Evolutionary conservation across 2,329 filamentous ascomycete genomes (phyloP), one percentile per base, ranked within the genome.

Genomic region (Sordariomycetes sp.): DNA sequence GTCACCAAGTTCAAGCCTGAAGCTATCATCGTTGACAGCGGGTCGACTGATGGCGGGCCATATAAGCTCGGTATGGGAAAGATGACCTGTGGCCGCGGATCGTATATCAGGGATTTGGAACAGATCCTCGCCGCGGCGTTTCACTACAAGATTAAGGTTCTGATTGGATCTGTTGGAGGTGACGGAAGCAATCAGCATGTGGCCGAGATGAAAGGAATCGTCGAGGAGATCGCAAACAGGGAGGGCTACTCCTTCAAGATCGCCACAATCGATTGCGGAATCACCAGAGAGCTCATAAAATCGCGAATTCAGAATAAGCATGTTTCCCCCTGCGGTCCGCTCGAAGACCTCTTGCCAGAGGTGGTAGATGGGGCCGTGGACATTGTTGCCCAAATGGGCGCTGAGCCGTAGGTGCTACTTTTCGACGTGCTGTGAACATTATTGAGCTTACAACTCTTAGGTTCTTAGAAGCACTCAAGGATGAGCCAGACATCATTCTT

Each of bases 181-280:
- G 63, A 64, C 42, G 65, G 66, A 2, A 55, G 49, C 12, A 54
- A 64, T 33, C 49, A 49, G 3, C 63, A 66, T 38, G 62, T 67
- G 6, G 40, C 52, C 21, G 48, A 55, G 26, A 56, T 64, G 34
- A 14, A 56, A 4, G 45, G 56, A 9, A 57, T 66, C 11, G 50
- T 66, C 4, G 33, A 47, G 21, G 57, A 61, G 21, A 54, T 63
- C 30, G n/a, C n/a, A 4, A 16, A 4, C 19, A 8, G 3, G 14
- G 35, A 33, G n/a, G 17, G 21, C 15, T 35, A 38, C 19, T n/a
- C 16, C 16, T 43, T 61, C 34, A 56, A 58, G 34, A 46, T 49
- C 6, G 29, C 59, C 2, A 49, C 51, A 1, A 58, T 66, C 16
- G 57, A 52, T 33, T 48, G 61, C 17, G 50, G 51, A 5, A 54